Evolutionary conservation across 441 rosid species (phyloP), one percentile per base, ranked within the genome.

Genomic region (Pelargonium cotyledonis): DNA sequence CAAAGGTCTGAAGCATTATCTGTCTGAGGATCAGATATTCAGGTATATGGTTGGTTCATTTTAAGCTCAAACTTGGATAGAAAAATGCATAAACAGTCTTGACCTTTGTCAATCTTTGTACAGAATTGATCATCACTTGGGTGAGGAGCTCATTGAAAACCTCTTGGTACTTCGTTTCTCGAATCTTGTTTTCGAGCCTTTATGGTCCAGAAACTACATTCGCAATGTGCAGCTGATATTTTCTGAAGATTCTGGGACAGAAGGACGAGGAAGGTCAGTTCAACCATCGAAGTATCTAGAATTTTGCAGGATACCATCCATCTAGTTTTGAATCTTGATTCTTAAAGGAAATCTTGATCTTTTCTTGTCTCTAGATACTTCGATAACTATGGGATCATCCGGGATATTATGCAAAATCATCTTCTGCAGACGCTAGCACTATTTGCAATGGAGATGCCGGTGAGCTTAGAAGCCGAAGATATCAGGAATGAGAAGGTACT

Each of bases 391-490:
- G 97, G 99, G 47, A 94, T 94, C 76, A 91, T 94, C 70, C 70
- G 97, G 64, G 99, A 94, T 73, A 88, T 94, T 76, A 89, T 89
- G 96, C 99, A 94, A 72, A 91, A 91, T 67, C 99, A 94, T 85
- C 90, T 94, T 63, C 76, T 94, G 77, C 99, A 94, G 85, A 91
- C 91, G 70, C 75, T 94, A 46, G 86, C 96, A 18, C 82, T 94
- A 16, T 94, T 94, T 51, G 97, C 98, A 19, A 94, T 91, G 98
- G 98, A 91, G 82, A 85, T 96, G 3, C 98, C 96, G 8, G 93
- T 94, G 69, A 94, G 97, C 86, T 86, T 94, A 76, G 96, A 88
- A 65, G 98, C 92, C 19, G 98, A 94, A 82, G 97, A 94, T 79
- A 77, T 88, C 65, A 80, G 98, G 79, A 94, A 89, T 72, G 98